A percentile compares a stretch with the other conserved stretches of the same genome.
Conservation (phyloP, 768 basidiomycete species). For the Amanita exitialis region DNA sequence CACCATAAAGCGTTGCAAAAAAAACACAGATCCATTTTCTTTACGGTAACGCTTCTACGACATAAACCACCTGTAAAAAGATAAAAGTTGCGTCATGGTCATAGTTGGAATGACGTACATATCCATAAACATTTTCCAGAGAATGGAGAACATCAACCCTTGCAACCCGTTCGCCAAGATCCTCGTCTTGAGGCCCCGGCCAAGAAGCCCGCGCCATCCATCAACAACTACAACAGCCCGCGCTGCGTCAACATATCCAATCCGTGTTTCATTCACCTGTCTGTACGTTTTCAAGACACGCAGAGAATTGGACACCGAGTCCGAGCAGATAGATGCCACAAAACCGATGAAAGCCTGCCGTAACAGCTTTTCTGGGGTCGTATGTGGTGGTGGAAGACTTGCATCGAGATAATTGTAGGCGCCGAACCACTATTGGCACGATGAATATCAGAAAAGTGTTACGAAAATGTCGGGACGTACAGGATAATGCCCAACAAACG, state of each 20-base stretch:
- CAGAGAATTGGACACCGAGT: slow-evolving; percentile 80
- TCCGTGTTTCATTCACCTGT: slow-evolving; percentile 76
- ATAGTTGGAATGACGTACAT: slow-evolving; percentile 33
- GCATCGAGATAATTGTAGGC: slow-evolving; percentile 77
- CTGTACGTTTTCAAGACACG: slow-evolving; percentile 97
- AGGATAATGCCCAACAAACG: slow-evolving; percentile 89
- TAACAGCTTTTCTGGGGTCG: slow-evolving; percentile 43
- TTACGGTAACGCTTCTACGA: too few relatives aligned
- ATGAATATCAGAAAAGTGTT: neutral
- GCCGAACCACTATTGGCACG: slow-evolving; percentile 56
- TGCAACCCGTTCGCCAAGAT: slow-evolving; percentile 88
- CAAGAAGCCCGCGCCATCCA: slow-evolving; percentile 73
- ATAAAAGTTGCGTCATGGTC: neutral
- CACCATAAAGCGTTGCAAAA: neutral
- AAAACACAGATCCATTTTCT: too few relatives aligned
- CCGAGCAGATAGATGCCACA: slow-evolving; percentile 74
- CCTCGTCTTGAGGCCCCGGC: slow-evolving; percentile 83
- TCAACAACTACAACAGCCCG: slow-evolving; percentile 66
- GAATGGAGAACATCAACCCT: slow-evolving; percentile 80
- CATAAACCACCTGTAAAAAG: slow-evolving; percentile 17
- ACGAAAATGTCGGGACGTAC: slow-evolving; percentile 23
- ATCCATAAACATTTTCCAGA: slow-evolving; percentile 90
- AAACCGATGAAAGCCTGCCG: slow-evolving; percentile 95
- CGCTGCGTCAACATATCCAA: slow-evolving; percentile 78
- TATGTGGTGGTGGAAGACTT: slow-evolving; percentile 47